Conservation (phyloP, 2,329 filamentous ascomycete genomes). For the Thelonectria blattea region DNA sequence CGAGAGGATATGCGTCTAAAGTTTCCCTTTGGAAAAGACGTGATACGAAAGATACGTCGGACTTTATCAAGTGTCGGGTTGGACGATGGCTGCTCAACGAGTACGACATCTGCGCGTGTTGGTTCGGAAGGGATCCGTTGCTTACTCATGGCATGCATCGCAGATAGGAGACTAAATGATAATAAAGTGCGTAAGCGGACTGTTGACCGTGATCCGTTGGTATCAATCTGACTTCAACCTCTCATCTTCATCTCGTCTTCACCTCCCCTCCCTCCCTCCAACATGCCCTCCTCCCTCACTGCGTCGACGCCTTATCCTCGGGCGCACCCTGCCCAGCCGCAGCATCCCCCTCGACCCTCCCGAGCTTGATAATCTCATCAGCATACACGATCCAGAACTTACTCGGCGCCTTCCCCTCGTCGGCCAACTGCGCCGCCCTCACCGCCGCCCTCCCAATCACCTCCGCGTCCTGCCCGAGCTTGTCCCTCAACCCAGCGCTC, state of each 20-base stretch:
- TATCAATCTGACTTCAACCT: too few relatives aligned
- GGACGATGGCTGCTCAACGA: too few relatives aligned
- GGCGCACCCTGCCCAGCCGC: neutral
- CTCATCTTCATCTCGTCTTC: neutral
- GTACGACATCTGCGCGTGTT: too few relatives aligned
- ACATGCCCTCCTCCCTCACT: neutral
- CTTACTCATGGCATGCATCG: too few relatives aligned
- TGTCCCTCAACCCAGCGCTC: conserved; percentile 63
- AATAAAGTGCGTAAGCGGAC: too few relatives aligned
- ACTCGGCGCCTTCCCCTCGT: conserved; percentile 63
- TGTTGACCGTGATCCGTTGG: too few relatives aligned
- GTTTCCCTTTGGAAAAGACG: neutral
- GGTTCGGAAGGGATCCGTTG: too few relatives aligned
- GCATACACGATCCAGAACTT: conserved; percentile 67
- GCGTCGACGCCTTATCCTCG: conserved; percentile 14
- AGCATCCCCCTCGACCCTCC: conserved; percentile 61
- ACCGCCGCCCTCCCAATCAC: conserved; percentile 74
- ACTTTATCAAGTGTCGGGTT: neutral
- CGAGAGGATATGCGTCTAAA: neutral
- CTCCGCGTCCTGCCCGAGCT: conserved; percentile 74
- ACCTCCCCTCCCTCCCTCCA: neutral
- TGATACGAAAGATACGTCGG: neutral
- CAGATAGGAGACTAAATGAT: too few relatives aligned
- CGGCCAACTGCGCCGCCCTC: conserved; percentile 62
- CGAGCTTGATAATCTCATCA: conserved; percentile 69